Evolutionary conservation across 352 stramenopile species (phyloP).

Genomic region (Phytophthora foliorum): DNA sequence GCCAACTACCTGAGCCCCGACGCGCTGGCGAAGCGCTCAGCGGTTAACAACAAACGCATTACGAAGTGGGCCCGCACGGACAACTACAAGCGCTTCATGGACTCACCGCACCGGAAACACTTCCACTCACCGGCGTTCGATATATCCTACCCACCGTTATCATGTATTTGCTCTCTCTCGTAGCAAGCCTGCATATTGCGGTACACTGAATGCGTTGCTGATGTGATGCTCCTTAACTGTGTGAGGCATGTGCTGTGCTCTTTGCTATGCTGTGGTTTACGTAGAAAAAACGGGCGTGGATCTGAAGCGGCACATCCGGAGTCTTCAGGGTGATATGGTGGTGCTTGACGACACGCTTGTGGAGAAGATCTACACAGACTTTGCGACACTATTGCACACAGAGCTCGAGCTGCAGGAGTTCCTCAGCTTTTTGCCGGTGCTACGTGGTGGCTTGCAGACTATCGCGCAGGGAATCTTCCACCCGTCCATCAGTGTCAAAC

Average conservation of each 20-base stretch:
- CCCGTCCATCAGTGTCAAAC: constrained; percentile 88
- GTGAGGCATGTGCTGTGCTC: constrained; percentile 27
- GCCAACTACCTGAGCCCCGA: constrained; percentile 83
- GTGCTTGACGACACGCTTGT: constrained; percentile 83
- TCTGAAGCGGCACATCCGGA: constrained; percentile 84
- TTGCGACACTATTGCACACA: constrained; percentile 73
- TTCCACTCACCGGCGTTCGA: constrained; percentile 81
- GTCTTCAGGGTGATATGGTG: constrained; percentile 78
- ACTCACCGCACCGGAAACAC: constrained; percentile 54
- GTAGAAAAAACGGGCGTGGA: constrained; percentile 84
- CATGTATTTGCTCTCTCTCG: constrained; percentile 53
- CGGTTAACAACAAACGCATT: constrained; percentile 90
- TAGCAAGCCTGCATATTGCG: constrained; percentile 32
- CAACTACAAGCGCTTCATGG: constrained; percentile 87
- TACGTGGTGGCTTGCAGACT: constrained; percentile 79
- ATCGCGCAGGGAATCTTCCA: constrained; percentile 91
- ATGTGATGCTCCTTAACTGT: constrained; percentile 59
- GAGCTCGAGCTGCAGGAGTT: constrained; percentile 89
- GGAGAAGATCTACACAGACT: constrained; percentile 87
- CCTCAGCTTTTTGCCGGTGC: constrained; percentile 82
- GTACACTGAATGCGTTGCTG: constrained; percentile 16
- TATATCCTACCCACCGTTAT: constrained; percentile 75
- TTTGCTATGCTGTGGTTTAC: constrained; percentile 58
- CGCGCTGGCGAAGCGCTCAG: constrained; percentile 74
- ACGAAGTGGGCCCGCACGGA: constrained; percentile 89